Evolutionary conservation across 805 yeast genomes (phyloP).

Genomic region (Yamadazyma olivae): DNA sequence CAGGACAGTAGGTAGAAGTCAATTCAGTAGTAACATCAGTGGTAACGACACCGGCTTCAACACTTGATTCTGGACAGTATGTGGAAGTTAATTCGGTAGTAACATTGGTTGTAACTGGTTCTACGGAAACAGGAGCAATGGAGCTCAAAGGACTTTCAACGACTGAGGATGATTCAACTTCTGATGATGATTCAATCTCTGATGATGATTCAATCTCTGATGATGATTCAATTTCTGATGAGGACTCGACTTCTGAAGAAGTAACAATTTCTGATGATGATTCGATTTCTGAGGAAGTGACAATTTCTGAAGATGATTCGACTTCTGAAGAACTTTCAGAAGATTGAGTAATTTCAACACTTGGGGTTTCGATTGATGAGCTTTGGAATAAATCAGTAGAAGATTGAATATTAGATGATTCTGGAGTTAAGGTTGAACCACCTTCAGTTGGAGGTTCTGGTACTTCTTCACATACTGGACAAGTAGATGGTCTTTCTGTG

Average conservation of each 20-base stretch:
- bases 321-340: slow-evolving; percentile 5
- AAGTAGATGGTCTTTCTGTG: slow-evolving; percentile 17
- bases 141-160: slow-evolving; percentile 1
- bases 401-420: slow-evolving; percentile 2
- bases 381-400: slow-evolving; percentile 6
- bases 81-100: slow-evolving; percentile 8
- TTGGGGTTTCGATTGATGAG: not conserved
- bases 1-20: not conserved
- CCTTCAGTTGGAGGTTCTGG: slow-evolving; percentile 16
- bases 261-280: not conserved
- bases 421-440: slow-evolving; percentile 8
- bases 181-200: slow-evolving; percentile 1
- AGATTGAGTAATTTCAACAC: slow-evolving; percentile 1
- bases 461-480: slow-evolving; percentile 15
- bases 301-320: slow-evolving; percentile 2
- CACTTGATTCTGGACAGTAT: too few species aligned
- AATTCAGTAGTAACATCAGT: not conserved
- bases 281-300: not conserved
- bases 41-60: not conserved
- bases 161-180: slow-evolving; percentile 1
- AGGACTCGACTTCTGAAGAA: slow-evolving; percentile 21
- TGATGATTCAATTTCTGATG: slow-evolving; percentile 5
- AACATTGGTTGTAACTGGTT: slow-evolving; percentile 18
- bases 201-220: slow-evolving; percentile 21
- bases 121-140: not conserved